These are phyloP conservation scores for Wallacemonas collosoma DNA, from an alignment of 208 protist genomes.

Conservation along the genomic window DNA sequence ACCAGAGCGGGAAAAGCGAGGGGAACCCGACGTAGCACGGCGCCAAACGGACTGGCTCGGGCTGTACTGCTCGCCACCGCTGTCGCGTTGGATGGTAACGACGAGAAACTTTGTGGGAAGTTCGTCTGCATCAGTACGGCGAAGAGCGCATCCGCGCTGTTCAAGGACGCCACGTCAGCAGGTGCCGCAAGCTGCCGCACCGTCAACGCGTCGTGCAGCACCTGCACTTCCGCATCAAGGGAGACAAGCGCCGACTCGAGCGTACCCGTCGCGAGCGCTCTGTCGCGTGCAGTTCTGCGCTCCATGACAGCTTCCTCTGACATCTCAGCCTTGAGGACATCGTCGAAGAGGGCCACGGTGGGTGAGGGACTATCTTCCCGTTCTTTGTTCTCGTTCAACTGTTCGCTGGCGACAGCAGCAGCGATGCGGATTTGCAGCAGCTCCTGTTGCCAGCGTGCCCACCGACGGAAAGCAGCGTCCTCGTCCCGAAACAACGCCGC, in stretches of 20 bases:
- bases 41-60: background rate
- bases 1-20: constrained; percentile 7
- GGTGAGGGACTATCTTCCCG: background rate
- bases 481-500: constrained; percentile 54
- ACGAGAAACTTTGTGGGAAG: constrained; percentile 24
- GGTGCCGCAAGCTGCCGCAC: background rate
- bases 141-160: constrained; percentile 14
- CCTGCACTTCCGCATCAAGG: background rate
- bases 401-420: constrained; percentile 5
- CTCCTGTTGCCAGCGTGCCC: constrained; percentile 27
- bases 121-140: constrained; percentile 24
- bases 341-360: background rate
- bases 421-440: constrained; percentile 18
- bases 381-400: constrained; percentile 11
- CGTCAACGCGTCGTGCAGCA: background rate
- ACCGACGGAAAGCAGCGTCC: constrained; percentile 40
- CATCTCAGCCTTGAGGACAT: background rate
- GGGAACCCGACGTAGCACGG: background rate
- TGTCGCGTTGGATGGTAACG: no score
- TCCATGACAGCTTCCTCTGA: background rate
- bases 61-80: background rate
- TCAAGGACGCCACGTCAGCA: background rate
- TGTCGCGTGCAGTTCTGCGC: background rate
- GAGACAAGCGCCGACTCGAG: background rate
- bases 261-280: background rate